Conservation (phyloP, 1,284 basidiomycete genomes). For the Lentinula novae-zelandiae region DNA sequence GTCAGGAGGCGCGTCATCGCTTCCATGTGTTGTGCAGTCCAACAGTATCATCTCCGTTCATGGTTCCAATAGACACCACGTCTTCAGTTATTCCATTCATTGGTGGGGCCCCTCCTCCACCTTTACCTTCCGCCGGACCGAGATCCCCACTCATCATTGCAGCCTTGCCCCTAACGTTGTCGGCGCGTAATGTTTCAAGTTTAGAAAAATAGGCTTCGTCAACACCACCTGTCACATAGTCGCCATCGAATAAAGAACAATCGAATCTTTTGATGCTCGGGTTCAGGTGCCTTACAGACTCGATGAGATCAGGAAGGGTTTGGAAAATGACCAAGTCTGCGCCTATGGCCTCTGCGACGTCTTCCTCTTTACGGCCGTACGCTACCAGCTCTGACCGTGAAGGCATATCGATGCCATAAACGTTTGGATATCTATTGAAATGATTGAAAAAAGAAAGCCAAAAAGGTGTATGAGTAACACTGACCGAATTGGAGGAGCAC, state of each 20-base stretch:
- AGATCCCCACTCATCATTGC: constrained; percentile 28
- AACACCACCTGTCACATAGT: constrained; percentile 97
- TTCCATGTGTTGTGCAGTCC: constrained; percentile 72
- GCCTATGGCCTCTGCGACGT: constrained; percentile 85
- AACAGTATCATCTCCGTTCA: constrained; percentile 71
- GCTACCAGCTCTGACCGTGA: constrained; percentile 93
- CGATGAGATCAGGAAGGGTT: constrained; percentile 86
- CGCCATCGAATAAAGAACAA: constrained; percentile 96
- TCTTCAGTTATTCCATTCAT: constrained; percentile 25
- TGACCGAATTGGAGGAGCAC: constrained; percentile 91
- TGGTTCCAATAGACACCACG: constrained; percentile 32
- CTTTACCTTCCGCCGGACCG: constrained; percentile 35
- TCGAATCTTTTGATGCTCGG: constrained; percentile 80
- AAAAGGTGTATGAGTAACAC: constrained; percentile 8
- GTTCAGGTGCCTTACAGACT: constrained; percentile 89
- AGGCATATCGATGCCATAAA: constrained; percentile 99
- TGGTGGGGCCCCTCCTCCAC: constrained; percentile 25
- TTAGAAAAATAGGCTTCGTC: constrained; percentile 80
- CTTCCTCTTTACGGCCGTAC: constrained; percentile 70
- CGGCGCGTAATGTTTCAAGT: constrained; percentile 79
- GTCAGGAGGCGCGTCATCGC: not conserved
- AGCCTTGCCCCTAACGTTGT: constrained; percentile 75
- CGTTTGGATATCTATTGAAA: constrained; percentile 75
- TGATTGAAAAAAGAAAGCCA: not conserved
- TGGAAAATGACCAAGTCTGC: constrained; percentile 98